Conservation (phyloP, 2,329 filamentous ascomycete genomes). For the Apiospora sp. region DNA sequence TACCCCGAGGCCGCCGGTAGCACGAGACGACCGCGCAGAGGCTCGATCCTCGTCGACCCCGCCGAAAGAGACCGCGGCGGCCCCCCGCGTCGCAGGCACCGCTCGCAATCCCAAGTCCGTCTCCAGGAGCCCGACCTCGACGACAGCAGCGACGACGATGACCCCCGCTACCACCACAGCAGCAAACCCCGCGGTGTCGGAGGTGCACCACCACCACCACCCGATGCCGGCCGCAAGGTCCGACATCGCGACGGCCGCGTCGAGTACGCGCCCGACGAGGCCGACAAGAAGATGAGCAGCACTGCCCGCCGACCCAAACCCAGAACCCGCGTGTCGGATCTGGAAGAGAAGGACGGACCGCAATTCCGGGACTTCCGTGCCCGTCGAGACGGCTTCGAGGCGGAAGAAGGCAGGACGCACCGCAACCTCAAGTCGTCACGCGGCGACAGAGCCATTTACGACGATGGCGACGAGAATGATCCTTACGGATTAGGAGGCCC, state of each 20-base stretch:
- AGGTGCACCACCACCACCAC: neutral
- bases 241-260: conserved; percentile 14
- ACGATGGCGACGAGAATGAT: neutral
- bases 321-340: conserved; percentile 9
- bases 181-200: neutral
- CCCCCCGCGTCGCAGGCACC: neutral
- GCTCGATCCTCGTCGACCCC: conserved; percentile 14
- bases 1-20: neutral
- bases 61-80: conserved; percentile 11
- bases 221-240: neutral
- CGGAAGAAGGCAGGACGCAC: conserved; percentile 14
- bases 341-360: conserved; percentile 10
- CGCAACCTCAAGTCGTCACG: conserved; percentile 15
- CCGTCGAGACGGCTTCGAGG: conserved; percentile 5
- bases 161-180: conserved; percentile 5
- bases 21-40: conserved; percentile 2
- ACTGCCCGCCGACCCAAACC: neutral
- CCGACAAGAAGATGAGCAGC: neutral
- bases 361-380: conserved; percentile 14
- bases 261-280: neutral
- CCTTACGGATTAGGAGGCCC: neutral
- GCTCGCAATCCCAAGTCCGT: conserved; percentile 9
- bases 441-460: neutral
- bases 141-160: conserved; percentile 21
- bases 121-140: conserved; percentile 10